Evolutionary conservation across 768 basidiomycete genomes (phyloP).

Genomic region (Pleurotus eryngii): DNA sequence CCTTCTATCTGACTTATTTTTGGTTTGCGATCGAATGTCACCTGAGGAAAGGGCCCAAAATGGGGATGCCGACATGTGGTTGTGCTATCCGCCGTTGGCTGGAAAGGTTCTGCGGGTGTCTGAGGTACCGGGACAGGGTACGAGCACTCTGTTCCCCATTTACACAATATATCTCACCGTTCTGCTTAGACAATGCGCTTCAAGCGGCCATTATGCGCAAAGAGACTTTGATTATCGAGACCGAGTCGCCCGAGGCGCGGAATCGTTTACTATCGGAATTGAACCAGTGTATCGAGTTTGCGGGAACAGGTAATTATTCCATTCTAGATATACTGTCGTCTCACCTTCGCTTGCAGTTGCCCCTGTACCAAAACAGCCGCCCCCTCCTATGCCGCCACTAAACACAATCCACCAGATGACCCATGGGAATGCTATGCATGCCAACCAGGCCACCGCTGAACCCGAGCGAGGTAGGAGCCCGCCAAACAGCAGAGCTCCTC

Average conservation of each 20-base stretch:
- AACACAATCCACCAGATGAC: conserved; percentile 9
- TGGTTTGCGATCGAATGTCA: conserved; percentile 84
- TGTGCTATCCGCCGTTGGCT: conserved; percentile 92
- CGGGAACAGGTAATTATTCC: conserved; percentile 58
- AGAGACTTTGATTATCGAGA: conserved; percentile 71
- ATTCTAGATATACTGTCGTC: conserved; percentile 3
- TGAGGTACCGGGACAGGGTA: conserved; percentile 60
- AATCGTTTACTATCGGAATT: conserved; percentile 69
- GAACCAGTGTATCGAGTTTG: conserved; percentile 82
- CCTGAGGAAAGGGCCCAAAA: conserved; percentile 53
- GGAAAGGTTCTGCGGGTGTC: conserved; percentile 85
- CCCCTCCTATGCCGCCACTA: conserved; percentile 62
- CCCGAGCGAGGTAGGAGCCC: conserved; percentile 25
- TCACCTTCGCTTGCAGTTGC: conserved; percentile 36
- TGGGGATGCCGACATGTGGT: conserved; percentile 75
- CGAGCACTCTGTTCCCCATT: conserved; percentile 16
- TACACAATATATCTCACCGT: background rate
- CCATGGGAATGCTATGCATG: conserved; percentile 21
- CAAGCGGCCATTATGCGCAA: conserved; percentile 85
- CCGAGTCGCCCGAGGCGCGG: conserved; percentile 53
- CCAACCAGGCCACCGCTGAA: conserved; percentile 34
- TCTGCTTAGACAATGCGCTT: conserved; percentile 58
- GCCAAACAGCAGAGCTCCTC: background rate
- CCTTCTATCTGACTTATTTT: conserved; percentile 88
- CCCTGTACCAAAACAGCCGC: conserved; percentile 57